Percentiles rank a stretch among this genome's conserved stretches.
These are phyloP conservation scores for Leptographium procerum DNA, from an alignment of 2,329 filamentous ascomycete species.

Conservation along the genomic window DNA sequence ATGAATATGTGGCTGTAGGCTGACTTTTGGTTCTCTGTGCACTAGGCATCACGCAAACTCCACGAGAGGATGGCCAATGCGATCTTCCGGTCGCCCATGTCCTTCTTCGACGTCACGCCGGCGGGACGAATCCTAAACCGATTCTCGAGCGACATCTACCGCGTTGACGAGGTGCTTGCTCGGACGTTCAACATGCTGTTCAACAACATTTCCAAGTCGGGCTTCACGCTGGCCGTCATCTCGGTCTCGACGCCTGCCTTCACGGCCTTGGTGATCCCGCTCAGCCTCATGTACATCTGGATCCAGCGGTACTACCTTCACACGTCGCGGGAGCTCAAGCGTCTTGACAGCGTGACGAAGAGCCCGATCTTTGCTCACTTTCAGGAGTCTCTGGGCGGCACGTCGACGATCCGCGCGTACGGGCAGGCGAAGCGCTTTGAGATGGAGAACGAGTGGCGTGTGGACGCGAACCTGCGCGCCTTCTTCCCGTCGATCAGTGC, in stretches of 20 bases:
- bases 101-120: slow-evolving; percentile 95
- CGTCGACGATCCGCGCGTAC: slow-evolving; percentile 92
- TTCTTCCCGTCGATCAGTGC: slow-evolving; percentile 95
- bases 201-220: slow-evolving; percentile 59
- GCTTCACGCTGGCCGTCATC: slow-evolving; percentile 81
- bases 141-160: slow-evolving; percentile 78
- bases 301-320: slow-evolving; percentile 96
- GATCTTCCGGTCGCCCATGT: slow-evolving; percentile 97
- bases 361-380: slow-evolving; percentile 98
- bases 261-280: slow-evolving; percentile 65
- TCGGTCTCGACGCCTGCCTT: slow-evolving; percentile 73
- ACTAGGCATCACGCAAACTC: slow-evolving; percentile 82
- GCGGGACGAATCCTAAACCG: slow-evolving; percentile 93
- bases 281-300: slow-evolving; percentile 72
- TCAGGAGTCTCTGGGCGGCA: slow-evolving; percentile 88
- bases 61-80: slow-evolving; percentile 96
- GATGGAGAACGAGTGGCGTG: slow-evolving; percentile 91
- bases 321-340: slow-evolving; percentile 91
- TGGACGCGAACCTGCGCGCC: slow-evolving; percentile 86
- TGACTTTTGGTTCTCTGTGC: neutral
- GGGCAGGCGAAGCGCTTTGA: slow-evolving; percentile 79
- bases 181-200: slow-evolving; percentile 97
- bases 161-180: slow-evolving; percentile 84
- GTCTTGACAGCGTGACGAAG: slow-evolving; percentile 86
- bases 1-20: neutral